Percentiles rank a stretch among this genome's conserved stretches.
phyloP scores from a whole-genome alignment of 2,329 filamentous ascomycete species.

The Thelonectria rubi region DNA sequence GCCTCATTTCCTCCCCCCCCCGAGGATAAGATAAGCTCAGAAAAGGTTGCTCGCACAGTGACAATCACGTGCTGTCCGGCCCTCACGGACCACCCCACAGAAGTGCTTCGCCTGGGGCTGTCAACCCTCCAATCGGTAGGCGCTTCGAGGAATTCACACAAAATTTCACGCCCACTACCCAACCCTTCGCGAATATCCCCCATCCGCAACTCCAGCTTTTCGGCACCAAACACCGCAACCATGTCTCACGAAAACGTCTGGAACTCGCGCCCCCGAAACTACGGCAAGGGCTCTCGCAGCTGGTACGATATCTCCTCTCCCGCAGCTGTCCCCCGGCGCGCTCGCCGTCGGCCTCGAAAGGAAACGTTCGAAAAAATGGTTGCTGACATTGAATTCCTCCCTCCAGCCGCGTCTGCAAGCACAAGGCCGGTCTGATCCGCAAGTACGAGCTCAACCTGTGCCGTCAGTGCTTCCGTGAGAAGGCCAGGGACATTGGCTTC shows the following conservation, averaged over 20 bases:
- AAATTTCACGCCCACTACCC: slow-evolving; percentile 49
- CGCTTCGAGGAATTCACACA: slow-evolving; percentile 50
- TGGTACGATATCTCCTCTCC: slow-evolving; percentile 71
- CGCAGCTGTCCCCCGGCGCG: background rate
- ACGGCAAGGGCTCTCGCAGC: slow-evolving; percentile 93
- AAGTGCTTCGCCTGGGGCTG: slow-evolving; percentile 46
- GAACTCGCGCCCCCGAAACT: slow-evolving; percentile 97
- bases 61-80: slow-evolving; percentile 31
- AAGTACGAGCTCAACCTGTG: slow-evolving; percentile 97
- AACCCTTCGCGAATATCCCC: slow-evolving; percentile 47
- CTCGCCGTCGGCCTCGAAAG: slow-evolving; percentile 11
- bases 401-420: slow-evolving; percentile 76
- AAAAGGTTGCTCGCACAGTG: background rate
- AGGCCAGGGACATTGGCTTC: slow-evolving; percentile 77
- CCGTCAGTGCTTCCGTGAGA: slow-evolving; percentile 83
- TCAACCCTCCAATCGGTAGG: slow-evolving; percentile 50
- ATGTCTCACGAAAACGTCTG: slow-evolving; percentile 93
- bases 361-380: slow-evolving; percentile 24
- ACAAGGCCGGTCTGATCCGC: slow-evolving; percentile 98
- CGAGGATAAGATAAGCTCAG: slow-evolving; percentile 30
- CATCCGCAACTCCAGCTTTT: slow-evolving; percentile 44
- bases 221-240: slow-evolving; percentile 53
- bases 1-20: slow-evolving; percentile 24
- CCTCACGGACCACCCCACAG: slow-evolving; percentile 21
- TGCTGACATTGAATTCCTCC: slow-evolving; percentile 43